Evolutionary conservation across 108 stramenopile species (phyloP).

Genomic region (Nitzschia putrida): DNA sequence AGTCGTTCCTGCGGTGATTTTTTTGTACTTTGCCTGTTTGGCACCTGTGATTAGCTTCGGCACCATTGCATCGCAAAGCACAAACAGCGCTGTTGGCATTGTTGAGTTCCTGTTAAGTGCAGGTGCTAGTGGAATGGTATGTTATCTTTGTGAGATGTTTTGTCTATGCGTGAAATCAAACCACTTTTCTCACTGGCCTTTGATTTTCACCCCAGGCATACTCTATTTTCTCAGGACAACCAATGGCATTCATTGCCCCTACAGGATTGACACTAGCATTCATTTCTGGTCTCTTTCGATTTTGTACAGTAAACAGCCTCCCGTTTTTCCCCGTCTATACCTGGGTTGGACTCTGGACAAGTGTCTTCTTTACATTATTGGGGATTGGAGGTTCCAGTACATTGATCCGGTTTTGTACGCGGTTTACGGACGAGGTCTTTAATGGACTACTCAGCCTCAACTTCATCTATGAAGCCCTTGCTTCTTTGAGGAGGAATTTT

Average conservation of each 20-base stretch:
- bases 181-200: not conserved
- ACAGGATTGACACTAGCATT: slow-evolving; percentile 95
- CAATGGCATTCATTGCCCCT: slow-evolving; percentile 97
- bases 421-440: slow-evolving; percentile 97
- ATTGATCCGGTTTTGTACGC: slow-evolving; percentile 90
- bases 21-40: slow-evolving; percentile 95
- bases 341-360: slow-evolving; percentile 96
- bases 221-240: slow-evolving; percentile 88
- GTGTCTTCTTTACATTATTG: slow-evolving; percentile 76
- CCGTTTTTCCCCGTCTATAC: slow-evolving; percentile 94
- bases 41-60: slow-evolving; percentile 94
- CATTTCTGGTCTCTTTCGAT: slow-evolving; percentile 87
- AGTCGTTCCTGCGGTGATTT: slow-evolving; percentile 82
- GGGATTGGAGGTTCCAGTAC: slow-evolving; percentile 80
- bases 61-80: slow-evolving; percentile 86
- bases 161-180: not conserved
- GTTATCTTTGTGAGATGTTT: not conserved
- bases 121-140: slow-evolving; percentile 84
- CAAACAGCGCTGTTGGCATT: slow-evolving; percentile 85
- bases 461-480: slow-evolving; percentile 91
- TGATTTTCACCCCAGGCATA: slow-evolving; percentile 50
- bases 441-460: slow-evolving; percentile 91
- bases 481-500: slow-evolving; percentile 73
- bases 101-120: slow-evolving; percentile 89
- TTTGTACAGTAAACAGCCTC: slow-evolving; percentile 64